phyloP scores from a whole-genome alignment of 1,284 basidiomycete genomes.

The Ganoderma sinense region DNA sequence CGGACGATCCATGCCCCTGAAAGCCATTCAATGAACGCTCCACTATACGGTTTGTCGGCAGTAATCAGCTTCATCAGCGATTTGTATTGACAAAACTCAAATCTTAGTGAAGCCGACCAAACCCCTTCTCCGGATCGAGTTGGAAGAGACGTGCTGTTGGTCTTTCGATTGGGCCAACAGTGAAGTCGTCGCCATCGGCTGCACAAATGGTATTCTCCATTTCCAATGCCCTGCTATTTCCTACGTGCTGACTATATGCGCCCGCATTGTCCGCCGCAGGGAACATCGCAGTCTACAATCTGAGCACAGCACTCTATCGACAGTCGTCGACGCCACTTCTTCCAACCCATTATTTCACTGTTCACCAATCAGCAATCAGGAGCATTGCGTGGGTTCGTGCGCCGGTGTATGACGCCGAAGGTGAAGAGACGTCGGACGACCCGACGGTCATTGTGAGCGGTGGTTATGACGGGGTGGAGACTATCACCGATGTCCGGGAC shows the following conservation, averaged over 20 bases:
- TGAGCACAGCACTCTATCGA: slow-evolving; percentile 58
- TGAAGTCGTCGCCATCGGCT: slow-evolving; percentile 78
- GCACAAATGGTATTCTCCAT: slow-evolving; percentile 72
- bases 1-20: slow-evolving; percentile 46
- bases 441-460: slow-evolving; percentile 78
- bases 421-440: slow-evolving; percentile 54
- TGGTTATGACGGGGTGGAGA: slow-evolving; percentile 80
- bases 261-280: slow-evolving; percentile 51
- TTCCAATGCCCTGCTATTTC: neutral
- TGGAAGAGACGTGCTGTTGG: slow-evolving; percentile 77
- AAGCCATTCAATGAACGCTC: slow-evolving; percentile 33
- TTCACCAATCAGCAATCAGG: slow-evolving; percentile 84
- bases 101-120: slow-evolving; percentile 64
- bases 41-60: slow-evolving; percentile 34
- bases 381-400: slow-evolving; percentile 75
- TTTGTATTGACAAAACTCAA: neutral
- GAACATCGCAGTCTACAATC: slow-evolving; percentile 76
- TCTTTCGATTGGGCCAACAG: slow-evolving; percentile 90
- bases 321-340: slow-evolving; percentile 42
- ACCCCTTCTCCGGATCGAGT: slow-evolving; percentile 73
- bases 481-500: slow-evolving; percentile 78
- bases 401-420: slow-evolving; percentile 62
- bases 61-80: neutral
- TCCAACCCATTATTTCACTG: slow-evolving; percentile 74
- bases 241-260: neutral